Evolutionary conservation across 805 yeast genomes (phyloP), one percentile per base, ranked within the genome.

Genomic region (Middelhovenomyces tepae): DNA sequence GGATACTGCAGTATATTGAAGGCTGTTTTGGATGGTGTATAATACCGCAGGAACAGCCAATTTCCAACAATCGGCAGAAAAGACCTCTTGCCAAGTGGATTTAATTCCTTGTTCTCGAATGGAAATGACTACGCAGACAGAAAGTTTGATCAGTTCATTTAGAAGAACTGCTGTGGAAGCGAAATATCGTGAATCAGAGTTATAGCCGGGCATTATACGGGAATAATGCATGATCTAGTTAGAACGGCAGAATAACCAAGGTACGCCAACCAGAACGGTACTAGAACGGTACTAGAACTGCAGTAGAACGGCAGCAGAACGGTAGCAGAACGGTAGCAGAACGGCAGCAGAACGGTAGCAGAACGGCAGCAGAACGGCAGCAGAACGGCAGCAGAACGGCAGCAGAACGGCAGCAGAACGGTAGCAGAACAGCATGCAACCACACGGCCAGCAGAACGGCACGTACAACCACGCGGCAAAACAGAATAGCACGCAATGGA

Each of bases 1-100:
- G 11, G 64, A 56, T 6, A 62, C 66, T 2, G 66, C 66, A 16
- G 57, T 59, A 35, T 60, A 60, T 40, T 60, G 65, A 30, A 60
- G 46, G 21, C 59, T 48, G 46, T 60, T 60, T 42, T 57, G 63
- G 28, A 57, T 26, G n/a, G 64, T 62, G 43, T 61, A 61, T 14
- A 61, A 49, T 8, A 52, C 50, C 4, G 66, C 66, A 1, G 66
- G 66, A 22, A 61, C 49, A 10, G 62, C 57, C 35, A 61, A 48
- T 31, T 61, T 61, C 63, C 65, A 59, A 46, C 52, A 53, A 32
- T 57, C 66, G 9, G 41, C 40, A 22, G 58, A 50, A 36, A 60
- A 56, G 5, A 56, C 57, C 22, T 57, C 60, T 9, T 13, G 16
- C 5, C 39, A 16, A 7, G 59, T 51, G 10, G 19, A 36, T 21